Conservation (phyloP, 2,329 filamentous ascomycete species). For the Ophiostoma novo-ulmi region DNA sequence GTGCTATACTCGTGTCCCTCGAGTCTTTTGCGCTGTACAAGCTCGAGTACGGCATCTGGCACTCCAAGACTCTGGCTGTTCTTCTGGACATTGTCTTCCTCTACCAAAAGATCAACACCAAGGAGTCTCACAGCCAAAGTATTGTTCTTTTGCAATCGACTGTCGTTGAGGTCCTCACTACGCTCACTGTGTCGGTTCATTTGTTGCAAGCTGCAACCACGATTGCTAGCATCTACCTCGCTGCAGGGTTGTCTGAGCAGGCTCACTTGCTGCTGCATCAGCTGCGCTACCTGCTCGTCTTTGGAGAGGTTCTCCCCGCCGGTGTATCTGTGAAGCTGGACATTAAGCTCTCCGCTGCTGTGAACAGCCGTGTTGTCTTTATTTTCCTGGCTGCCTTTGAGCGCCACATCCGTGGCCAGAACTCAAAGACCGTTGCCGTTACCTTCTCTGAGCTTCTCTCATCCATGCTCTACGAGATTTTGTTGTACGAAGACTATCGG, state of each 20-base stretch:
- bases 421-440: slow-evolving; percentile 31
- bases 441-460: slow-evolving; percentile 42
- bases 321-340: slow-evolving; percentile 38
- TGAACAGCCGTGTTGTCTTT: slow-evolving; percentile 33
- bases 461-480: slow-evolving; percentile 37
- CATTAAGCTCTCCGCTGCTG: slow-evolving; percentile 33
- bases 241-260: slow-evolving; percentile 38
- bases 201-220: slow-evolving; percentile 46
- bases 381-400: slow-evolving; percentile 45
- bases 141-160: slow-evolving; percentile 38
- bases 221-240: slow-evolving; percentile 44
- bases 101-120: slow-evolving; percentile 38
- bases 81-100: slow-evolving; percentile 41
- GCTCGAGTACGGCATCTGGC: slow-evolving; percentile 43
- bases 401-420: slow-evolving; percentile 36
- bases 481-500: slow-evolving; percentile 38
- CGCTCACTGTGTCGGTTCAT: slow-evolving; percentile 38
- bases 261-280: slow-evolving; percentile 44
- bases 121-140: slow-evolving; percentile 38
- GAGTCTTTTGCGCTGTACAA: slow-evolving; percentile 43
- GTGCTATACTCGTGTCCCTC: slow-evolving; percentile 38
- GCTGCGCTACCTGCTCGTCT: slow-evolving; percentile 47
- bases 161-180: slow-evolving; percentile 39
- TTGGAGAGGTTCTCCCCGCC: slow-evolving; percentile 37
- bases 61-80: slow-evolving; percentile 41